Evolutionary conservation across 805 yeast genomes (phyloP), one percentile per base, ranked within the genome.

Genomic region (Metschnikowia koreensis): DNA sequence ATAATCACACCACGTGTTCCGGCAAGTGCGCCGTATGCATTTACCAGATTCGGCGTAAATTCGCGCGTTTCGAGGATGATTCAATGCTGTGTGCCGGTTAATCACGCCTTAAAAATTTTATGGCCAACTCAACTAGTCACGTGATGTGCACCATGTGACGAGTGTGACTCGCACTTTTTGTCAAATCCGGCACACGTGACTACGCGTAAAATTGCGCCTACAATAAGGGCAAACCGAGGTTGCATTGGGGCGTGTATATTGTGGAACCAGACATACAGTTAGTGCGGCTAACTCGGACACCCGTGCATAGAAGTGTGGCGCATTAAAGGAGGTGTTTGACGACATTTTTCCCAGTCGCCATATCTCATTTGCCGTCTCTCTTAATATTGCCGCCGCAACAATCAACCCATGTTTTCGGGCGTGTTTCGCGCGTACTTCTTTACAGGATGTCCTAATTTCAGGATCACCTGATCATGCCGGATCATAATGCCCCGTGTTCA

Each of bases 91-190:
- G 27, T 28, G 22, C 33, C n/a, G 16, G 36, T 13, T n/a, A 22
- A 28, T 9, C 12, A 27, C 8, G 34, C 37, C 34, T n/a, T n/a
- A 15, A 10, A 28, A 26, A 13, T 7, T n/a, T 26, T 11, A 12
- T 11, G 13, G 11, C 12, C 7, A 27, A 26, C n/a, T n/a, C 17
- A 10, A 26, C 45, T 16, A 26, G 26, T 15, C 47, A 44, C 41
- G 42, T 44, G 47, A 44, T 34, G 1, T 3, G 26, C 10, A 29
- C 10, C 51, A 47, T 33, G 51, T 47, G 51, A 37, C 38, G 38
- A 17, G 51, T 31, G 51, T 47, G 51, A 47, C 51, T 47, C 46
- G 51, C 51, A 41, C 38, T 41, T 46, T 31, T 11, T 10, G 22
- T 13, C 33, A 26, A 12, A 17, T 6, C 13, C 40, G 12, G 40